Evolutionary conservation across 345 rosid species (phyloP).

Genomic region (Pseudoturritis turrita): DNA sequence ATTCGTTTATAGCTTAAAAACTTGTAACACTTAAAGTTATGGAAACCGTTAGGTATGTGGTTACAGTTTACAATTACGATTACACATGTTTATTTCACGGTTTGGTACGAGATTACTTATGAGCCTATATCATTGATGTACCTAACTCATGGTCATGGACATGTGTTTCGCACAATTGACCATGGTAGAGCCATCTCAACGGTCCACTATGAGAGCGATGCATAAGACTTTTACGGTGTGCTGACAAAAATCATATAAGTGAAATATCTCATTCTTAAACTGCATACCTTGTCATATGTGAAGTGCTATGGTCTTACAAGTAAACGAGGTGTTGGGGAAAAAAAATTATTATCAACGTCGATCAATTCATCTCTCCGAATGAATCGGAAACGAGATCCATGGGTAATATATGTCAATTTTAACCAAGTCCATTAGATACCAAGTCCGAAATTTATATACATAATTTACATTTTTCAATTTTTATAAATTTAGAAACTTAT

Average conservation of each 20-base stretch:
- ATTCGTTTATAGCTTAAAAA: too few relatives aligned
- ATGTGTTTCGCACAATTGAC: not conserved
- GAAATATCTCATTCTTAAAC: not conserved
- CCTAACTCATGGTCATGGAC: not conserved
- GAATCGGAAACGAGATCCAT: not conserved
- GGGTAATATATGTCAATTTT: not conserved
- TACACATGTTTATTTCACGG: slow-evolving; percentile 2
- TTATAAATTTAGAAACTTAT: too few relatives aligned
- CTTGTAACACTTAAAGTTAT: too few relatives aligned
- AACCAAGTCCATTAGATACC: too few relatives aligned
- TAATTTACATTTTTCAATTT: too few relatives aligned
- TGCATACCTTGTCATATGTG: not conserved
- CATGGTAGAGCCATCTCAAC: not conserved
- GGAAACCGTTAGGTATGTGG: too few relatives aligned
- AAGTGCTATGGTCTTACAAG: not conserved
- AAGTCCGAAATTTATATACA: too few relatives aligned
- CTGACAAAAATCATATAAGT: not conserved
- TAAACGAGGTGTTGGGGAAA: not conserved
- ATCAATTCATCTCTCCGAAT: not conserved
- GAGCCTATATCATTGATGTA: not conserved
- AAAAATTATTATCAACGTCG: not conserved
- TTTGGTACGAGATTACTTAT: not conserved
- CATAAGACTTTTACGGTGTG: not conserved
- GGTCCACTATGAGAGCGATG: not conserved
- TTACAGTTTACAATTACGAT: not conserved